Base-by-base conservation (phyloP, 1,284 basidiomycete species). In the Peniophora sp. region DNA sequence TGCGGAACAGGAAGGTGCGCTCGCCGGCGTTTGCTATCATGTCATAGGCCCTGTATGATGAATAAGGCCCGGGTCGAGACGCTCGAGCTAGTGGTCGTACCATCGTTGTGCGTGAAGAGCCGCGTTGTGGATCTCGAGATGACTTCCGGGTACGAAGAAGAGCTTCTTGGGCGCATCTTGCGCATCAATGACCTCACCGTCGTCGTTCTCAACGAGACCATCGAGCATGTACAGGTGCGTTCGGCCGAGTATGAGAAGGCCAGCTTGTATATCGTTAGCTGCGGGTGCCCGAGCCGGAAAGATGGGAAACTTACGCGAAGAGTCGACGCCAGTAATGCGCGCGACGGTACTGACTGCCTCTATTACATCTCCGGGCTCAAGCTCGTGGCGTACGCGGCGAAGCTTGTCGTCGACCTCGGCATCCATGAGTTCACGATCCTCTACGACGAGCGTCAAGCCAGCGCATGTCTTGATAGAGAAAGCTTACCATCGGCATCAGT, bases 151-250 rank as follows among this genome's bases (percentile, higher is more conserved):
- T 41, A 95, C 85, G 52, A 90, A 88, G 58, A 94, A 81, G 39
- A 96, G 72, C 47, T 85, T 81, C 55, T 81, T 80, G 0, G 92
- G 90, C 2, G 92, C 92, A 58, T 96, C 90, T 56, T 80, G 81
- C 1, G 89, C 90, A 59, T 94, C 91, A 47, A 97, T 85, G 35
- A 97, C 82, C 64, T 96, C 93, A 0, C 92, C 93, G 43, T 85
- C 81, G 9, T 87, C 80, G 49, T 84, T 86, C 64, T 96, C 89
- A 14, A 96, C 87, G n/a, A 97, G 73, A 5, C 94, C 93, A 60
- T 97, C 93, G 14, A 97, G 72, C 71, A 97, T 86, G 60, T 97
- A 97, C 6, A 97, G 67, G 60, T 94, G 89, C 3, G 81, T 85
- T 48, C 78, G 77, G 15, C 93, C 94, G 23, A 94, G 77, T 47